Evolutionary conservation across 768 basidiomycete species (phyloP).

Genomic region (Xanthoconium stramineum): DNA sequence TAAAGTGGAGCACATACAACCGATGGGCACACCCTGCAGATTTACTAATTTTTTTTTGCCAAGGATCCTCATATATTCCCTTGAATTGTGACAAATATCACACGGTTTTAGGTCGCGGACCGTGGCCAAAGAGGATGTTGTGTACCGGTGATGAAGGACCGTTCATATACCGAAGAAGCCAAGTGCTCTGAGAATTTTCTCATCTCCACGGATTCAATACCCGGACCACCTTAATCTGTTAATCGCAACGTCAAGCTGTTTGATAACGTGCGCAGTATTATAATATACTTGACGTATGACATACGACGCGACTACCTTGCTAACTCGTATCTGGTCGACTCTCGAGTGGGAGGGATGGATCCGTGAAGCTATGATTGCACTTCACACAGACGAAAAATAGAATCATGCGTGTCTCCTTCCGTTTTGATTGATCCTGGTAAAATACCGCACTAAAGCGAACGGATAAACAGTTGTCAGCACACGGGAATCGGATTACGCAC

Average conservation of each 20-base stretch:
- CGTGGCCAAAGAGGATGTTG: not conserved
- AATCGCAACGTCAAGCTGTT: not conserved
- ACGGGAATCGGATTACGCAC: constrained; percentile 34
- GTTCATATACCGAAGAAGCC: not conserved
- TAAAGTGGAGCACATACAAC: not conserved
- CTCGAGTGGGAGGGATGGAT: constrained; percentile 58
- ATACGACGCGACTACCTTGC: constrained; percentile 3
- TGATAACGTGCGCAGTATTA: constrained; percentile 3
- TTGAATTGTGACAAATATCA: not conserved
- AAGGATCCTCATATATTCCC: not conserved
- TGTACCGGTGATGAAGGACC: not conserved
- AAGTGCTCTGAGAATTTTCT: not conserved
- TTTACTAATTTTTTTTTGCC: not conserved
- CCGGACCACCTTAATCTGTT: not conserved
- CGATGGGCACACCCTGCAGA: not conserved
- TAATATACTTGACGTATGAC: not conserved
- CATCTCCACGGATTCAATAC: not conserved
- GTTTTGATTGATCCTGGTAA: constrained; percentile 96
- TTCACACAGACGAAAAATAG: constrained; percentile 87
- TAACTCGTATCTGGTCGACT: constrained; percentile 32
- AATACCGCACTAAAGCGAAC: constrained; percentile 70
- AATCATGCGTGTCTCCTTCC: constrained; percentile 94
- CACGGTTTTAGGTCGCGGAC: too few relatives aligned
- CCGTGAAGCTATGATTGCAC: constrained; percentile 72
- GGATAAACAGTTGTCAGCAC: not conserved